A percentile compares a stretch with the other conserved stretches of the same genome.
These are phyloP conservation scores for Leccinum angustisporum DNA, from an alignment of 1,284 basidiomycete genomes.

Conservation along the genomic window DNA sequence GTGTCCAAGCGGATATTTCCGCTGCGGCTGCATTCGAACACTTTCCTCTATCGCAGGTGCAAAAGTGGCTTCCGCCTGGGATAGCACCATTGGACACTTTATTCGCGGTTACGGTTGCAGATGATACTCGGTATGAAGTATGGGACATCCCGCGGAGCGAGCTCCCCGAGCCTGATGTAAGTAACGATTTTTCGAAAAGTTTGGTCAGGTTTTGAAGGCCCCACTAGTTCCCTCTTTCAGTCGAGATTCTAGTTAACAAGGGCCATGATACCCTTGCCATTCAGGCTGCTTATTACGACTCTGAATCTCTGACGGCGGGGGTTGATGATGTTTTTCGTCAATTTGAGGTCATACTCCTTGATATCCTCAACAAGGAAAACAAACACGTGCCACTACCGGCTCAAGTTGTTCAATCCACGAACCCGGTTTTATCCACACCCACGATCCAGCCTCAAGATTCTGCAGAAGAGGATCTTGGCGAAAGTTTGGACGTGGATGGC, in stretches of 20 bases:
- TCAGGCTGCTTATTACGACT: slow-evolving; percentile 19
- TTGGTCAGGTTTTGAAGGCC: slow-evolving; percentile 1
- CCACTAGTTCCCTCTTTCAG: slow-evolving; percentile 44
- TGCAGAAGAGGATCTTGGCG: slow-evolving; percentile 4
- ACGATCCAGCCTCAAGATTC: background rate
- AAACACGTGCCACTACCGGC: background rate
- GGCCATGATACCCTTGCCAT: slow-evolving; percentile 18
- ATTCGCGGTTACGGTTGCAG: slow-evolving; percentile 45
- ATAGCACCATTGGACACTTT: slow-evolving; percentile 42
- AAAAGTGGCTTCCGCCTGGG: slow-evolving; percentile 45
- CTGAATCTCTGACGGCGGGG: slow-evolving; percentile 6
- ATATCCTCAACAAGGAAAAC: slow-evolving; percentile 8
- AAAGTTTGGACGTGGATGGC: slow-evolving; percentile 6
- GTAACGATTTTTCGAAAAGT: slow-evolving; percentile 18
- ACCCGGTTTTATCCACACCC: background rate
- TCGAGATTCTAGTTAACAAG: slow-evolving; percentile 43
- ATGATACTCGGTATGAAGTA: slow-evolving; percentile 20
- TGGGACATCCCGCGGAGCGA: slow-evolving; percentile 39
- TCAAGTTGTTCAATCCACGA: background rate
- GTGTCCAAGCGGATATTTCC: slow-evolving; percentile 41
- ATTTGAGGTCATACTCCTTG: slow-evolving; percentile 24
- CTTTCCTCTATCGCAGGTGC: slow-evolving; percentile 44
- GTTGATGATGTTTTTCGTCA: slow-evolving; percentile 19
- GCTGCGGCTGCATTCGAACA: slow-evolving; percentile 44
- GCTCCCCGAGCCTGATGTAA: slow-evolving; percentile 46